phyloP scores from a whole-genome alignment of 2,329 filamentous ascomycete species.

The Colletotrichum sp. region DNA sequence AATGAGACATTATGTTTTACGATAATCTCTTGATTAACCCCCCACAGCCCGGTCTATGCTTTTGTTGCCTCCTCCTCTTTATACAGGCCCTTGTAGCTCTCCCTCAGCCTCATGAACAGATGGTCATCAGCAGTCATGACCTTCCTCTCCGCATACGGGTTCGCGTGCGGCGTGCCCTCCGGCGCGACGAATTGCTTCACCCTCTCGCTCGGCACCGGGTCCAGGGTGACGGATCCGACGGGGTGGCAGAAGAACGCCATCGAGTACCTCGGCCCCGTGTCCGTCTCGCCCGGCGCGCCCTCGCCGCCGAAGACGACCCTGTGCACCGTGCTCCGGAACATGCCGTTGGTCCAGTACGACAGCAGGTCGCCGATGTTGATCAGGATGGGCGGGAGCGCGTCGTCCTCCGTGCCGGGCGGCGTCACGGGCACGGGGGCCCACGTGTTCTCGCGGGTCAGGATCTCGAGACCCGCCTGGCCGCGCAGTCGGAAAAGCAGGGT shows the following conservation, averaged over 20 bases:
- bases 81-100: conserved; percentile 63
- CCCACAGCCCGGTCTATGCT: neutral
- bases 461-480: conserved; percentile 86
- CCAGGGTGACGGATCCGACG: conserved; percentile 54
- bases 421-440: conserved; percentile 72
- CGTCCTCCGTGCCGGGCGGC: conserved; percentile 62
- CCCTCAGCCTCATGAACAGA: conserved; percentile 62
- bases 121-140: conserved; percentile 69
- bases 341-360: conserved; percentile 88
- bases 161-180: conserved; percentile 34
- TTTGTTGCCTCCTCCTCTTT: conserved; percentile 34
- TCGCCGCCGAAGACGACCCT: conserved; percentile 71
- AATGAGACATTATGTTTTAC: neutral
- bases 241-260: conserved; percentile 75
- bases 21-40: neutral
- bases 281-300: conserved; percentile 45
- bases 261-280: conserved; percentile 61
- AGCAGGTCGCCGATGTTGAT: conserved; percentile 75
- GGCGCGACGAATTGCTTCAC: conserved; percentile 48
- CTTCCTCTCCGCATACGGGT: conserved; percentile 56
- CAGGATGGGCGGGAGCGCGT: conserved; percentile 74
- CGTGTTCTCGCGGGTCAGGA: conserved; percentile 61
- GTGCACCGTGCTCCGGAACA: conserved; percentile 88
- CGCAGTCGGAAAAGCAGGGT: conserved; percentile 84
- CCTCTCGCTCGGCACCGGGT: conserved; percentile 63